Conservation (phyloP, 306 rosid genomes). For the Cucumis melo region DNA sequence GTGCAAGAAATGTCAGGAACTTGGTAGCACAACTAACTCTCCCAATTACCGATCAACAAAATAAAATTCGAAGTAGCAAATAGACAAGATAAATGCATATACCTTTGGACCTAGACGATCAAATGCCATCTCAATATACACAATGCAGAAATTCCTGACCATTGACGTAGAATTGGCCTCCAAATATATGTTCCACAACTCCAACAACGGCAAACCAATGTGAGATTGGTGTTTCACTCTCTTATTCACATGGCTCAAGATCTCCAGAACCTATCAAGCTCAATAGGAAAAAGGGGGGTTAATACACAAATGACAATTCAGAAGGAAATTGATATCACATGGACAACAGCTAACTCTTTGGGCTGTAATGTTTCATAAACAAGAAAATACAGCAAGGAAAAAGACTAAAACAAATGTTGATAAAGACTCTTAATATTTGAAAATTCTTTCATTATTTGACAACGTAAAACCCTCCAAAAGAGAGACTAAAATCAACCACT, state of each 20-base stretch:
- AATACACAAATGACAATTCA: not conserved
- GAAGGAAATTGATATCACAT: not conserved
- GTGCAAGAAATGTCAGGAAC: conserved; percentile 10
- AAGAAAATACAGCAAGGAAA: not conserved
- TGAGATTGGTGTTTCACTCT: conserved; percentile 81
- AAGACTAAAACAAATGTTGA: not conserved
- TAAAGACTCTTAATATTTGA: not conserved
- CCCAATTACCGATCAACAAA: conserved; percentile 1
- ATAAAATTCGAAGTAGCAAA: not conserved
- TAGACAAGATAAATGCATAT: conserved; percentile 7
- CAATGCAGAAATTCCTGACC: conserved; percentile 88
- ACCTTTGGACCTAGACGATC: conserved; percentile 64
- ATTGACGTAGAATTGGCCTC: conserved; percentile 49
- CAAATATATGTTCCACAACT: conserved; percentile 66
- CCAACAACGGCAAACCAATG: conserved; percentile 72
- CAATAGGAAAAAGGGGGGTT: conserved; percentile 8
- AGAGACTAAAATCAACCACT: not conserved
- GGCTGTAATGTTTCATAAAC: not conserved
- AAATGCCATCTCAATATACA: conserved; percentile 90
- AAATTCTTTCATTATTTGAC: not conserved
- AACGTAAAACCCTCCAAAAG: not conserved
- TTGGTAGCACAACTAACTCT: conserved; percentile 9
- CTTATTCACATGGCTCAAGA: conserved; percentile 93
- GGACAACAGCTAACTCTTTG: not conserved
- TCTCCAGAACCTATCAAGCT: conserved; percentile 70